Percentiles rank a stretch among this genome's conserved stretches.
Evolutionary conservation across 108 stramenopile species (phyloP).

Genomic region (Nitzschia sp.): DNA sequence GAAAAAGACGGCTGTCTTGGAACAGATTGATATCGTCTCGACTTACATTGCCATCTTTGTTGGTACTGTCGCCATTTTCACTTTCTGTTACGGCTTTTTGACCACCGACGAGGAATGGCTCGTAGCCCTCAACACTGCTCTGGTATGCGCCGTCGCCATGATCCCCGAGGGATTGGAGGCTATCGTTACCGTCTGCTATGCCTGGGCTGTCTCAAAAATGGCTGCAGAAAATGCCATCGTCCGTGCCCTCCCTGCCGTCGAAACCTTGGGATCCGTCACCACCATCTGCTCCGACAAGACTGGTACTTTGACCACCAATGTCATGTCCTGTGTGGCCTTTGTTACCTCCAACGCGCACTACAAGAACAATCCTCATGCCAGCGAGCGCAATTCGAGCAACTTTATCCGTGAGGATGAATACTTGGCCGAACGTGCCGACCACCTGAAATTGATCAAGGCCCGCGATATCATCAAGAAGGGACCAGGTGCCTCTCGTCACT

Average conservation of each 20-base stretch:
- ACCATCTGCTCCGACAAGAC: constrained; percentile 99
- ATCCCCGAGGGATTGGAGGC: constrained; percentile 97
- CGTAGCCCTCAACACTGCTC: constrained; percentile 73
- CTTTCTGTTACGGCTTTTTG: constrained; percentile 83
- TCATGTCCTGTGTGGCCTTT: constrained; percentile 84
- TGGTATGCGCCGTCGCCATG: constrained; percentile 93
- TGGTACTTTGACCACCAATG: constrained; percentile 97
- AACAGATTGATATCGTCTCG: constrained; percentile 90
- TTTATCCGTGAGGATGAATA: constrained; percentile 65
- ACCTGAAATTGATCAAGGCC: constrained; percentile 29
- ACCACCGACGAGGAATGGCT: constrained; percentile 33
- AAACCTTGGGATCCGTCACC: constrained; percentile 96
- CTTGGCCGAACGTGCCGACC: constrained; percentile 51
- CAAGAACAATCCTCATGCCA: constrained; percentile 60
- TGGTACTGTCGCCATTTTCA: constrained; percentile 66
- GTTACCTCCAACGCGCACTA: constrained; percentile 73
- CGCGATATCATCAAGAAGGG: constrained; percentile 36
- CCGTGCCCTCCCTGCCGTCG: constrained; percentile 92
- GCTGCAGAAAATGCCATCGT: constrained; percentile 87
- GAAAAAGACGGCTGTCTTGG: constrained; percentile 90
- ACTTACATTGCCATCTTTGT: constrained; percentile 83
- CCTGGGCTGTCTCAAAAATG: constrained; percentile 89
- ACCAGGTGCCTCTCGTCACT: constrained; percentile 27
- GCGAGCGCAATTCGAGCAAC: constrained; percentile 44
- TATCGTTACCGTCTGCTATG: constrained; percentile 92